Conservation (phyloP, 108 stramenopile genomes). For the Bacterosira constricta region DNA sequence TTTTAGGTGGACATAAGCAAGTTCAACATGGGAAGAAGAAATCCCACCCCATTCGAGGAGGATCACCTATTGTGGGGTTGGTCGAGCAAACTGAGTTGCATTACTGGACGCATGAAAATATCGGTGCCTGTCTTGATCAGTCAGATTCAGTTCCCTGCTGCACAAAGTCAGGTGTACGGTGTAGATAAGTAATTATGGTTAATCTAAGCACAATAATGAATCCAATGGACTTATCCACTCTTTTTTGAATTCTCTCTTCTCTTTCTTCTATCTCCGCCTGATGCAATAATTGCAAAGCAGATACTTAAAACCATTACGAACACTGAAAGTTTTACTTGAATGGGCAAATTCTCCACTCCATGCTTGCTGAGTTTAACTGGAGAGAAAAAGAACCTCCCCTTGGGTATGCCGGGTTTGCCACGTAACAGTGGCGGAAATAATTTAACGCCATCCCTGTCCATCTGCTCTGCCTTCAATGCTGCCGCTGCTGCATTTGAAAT, state of each 20-base stretch:
- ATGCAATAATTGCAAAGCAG: constrained; percentile 34
- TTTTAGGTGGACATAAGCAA: no score
- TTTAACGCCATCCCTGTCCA: constrained; percentile 20
- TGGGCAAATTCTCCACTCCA: constrained; percentile 39
- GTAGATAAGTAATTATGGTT: no score
- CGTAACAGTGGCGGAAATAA: constrained; percentile 37
- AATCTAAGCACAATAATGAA: no score
- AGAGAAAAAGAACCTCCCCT: constrained; percentile 18
- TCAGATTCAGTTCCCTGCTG: no score
- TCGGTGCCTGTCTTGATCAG: no score
- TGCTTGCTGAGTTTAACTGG: constrained; percentile 16
- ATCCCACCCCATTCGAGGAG: no score
- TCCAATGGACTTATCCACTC: constrained; percentile 10
- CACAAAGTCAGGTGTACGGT: no score
- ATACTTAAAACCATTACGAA: constrained; percentile 35
- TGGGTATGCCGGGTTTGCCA: constrained; percentile 15
- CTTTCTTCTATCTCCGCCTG: constrained; percentile 3
- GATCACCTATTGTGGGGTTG: no score
- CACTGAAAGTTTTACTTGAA: constrained; percentile 27
- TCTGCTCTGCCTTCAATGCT: constrained; percentile 21
- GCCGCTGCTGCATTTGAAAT: constrained; percentile 37
- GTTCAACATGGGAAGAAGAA: no score
- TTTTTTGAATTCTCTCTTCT: constrained; percentile 27
- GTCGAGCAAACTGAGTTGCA: no score
- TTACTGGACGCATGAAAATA: no score